Base-by-base conservation (phyloP, 2,329 filamentous ascomycete genomes). In the Fusarium udum region DNA sequence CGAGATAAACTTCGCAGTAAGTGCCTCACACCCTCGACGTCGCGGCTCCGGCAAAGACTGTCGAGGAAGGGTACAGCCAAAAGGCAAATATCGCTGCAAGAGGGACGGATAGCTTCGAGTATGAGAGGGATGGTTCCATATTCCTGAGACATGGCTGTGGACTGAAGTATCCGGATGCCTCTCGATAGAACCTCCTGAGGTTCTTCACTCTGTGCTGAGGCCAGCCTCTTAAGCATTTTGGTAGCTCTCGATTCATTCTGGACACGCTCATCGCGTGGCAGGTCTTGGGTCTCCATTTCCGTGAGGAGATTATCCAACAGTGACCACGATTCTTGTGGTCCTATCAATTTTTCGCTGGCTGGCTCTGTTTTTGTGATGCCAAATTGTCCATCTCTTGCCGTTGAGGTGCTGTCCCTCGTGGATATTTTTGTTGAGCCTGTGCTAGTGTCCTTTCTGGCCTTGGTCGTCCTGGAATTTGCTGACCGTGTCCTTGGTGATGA, bases 81-180 rank as follows among this genome's bases (percentile, higher is more conserved):
- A 22, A 74, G 62, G 24, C 76, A 66, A 20, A 77, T 61, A 32
- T 80, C 75, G 31, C 64, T 71, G 18, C 70, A 79, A 40, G 75
- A 61, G 9, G 75, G 74, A 8, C 73, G 60, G 6, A 80, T 36
- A 18, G 59, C 52, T n/a, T 75, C 62, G 3, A 82, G 61, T 9
- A 78, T 68, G 11, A 57, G 37, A 16, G 71, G 55, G 2, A 78
- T 68, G 2, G 67, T 73, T 7, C 57, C 65, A 26, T 79, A 72
- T 40, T 74, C 59, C 46, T 71, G 64, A 16, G 67, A 64, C 26
- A 62, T 53, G 22, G 72, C 56, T 12, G 72, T 60, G 16, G 74
- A 63, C 40, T 71, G 72, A 42, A 82, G 74, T 52, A 83, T 52
- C 32, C 72, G 58, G 45, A 77, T 61, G 20, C 75, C 75, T 57